Conservation (phyloP, 208 protist species). For the Blechomonas ayalai region DNA sequence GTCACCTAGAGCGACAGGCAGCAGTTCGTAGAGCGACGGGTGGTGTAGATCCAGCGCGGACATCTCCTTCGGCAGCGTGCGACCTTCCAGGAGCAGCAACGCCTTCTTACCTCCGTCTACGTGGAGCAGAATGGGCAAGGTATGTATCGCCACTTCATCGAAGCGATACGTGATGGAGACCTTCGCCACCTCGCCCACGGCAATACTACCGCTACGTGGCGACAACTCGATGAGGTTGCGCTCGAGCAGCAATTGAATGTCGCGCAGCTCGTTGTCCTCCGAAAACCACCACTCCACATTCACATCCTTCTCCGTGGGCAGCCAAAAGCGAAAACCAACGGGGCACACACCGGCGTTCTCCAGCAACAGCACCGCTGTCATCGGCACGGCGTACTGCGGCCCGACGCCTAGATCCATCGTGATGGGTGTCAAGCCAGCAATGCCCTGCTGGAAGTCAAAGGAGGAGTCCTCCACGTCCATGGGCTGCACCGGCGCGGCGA, state of each 20-base stretch:
- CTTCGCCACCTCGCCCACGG: constrained; percentile 35
- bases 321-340: constrained; percentile 57
- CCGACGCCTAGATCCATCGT: constrained; percentile 76
- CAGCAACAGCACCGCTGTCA: constrained; percentile 41
- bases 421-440: constrained; percentile 58
- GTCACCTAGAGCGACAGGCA: constrained; percentile 85
- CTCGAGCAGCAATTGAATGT: constrained; percentile 70
- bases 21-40: constrained; percentile 44
- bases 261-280: constrained; percentile 59
- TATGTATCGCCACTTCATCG: constrained; percentile 52
- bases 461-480: constrained; percentile 31
- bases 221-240: constrained; percentile 48
- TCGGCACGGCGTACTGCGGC: constrained; percentile 12
- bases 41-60: constrained; percentile 58
- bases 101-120: constrained; percentile 61
- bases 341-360: constrained; percentile 74
- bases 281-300: constrained; percentile 81
- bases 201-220: constrained; percentile 50
- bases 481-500: constrained; percentile 40
- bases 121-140: constrained; percentile 72
- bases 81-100: constrained; percentile 77
- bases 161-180: constrained; percentile 71
- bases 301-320: constrained; percentile 84
- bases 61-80: constrained; percentile 59
- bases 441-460: constrained; percentile 75